Evolutionary conservation across 208 protist genomes (phyloP), one percentile per base, ranked within the genome.

Genomic region (Crithidia bombi): DNA sequence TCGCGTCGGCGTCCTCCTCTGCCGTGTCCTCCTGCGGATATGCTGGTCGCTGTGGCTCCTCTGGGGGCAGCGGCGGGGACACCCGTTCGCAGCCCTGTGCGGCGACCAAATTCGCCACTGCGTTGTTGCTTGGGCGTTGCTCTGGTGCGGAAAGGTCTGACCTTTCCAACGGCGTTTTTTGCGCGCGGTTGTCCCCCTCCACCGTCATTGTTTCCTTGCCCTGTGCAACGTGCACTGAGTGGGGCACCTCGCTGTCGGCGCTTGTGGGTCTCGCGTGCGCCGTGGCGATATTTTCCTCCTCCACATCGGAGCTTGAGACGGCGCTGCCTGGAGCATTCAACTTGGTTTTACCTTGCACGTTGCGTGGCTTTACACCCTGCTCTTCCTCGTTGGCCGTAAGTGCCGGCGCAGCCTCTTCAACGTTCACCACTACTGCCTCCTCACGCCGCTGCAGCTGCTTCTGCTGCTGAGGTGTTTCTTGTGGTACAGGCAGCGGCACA

Each of bases 191-290:
- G n/a, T n/a, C n/a, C 36, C 14, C 21, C 15, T 46, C 49, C 15
- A 6, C 5, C 36, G 49, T 44, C 17, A 23, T 17, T 3, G 26
- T 19, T 26, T 65, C 59, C 32, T 25, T 2, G 1, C 59, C 59
- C 3, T 43, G 59, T 17, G 32, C 44, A 3, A 54, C 59, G 44
- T 65, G 59, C 28, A 65, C 44, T 0, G 59, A 65, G 59, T 65
- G 59, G 19, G 59, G 44, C n/a, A 54, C 59, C 9, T 38, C 59
- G 44, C 59, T 65, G 41, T 54, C n/a, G 17, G 32, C 59, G 59
- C 59, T 65, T 21, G 7, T 26, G 32, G 44, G 30, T 15, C 59
- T 65, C 30, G 59, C 59, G n/a, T 65, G 41, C 32, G 28, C 28
- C 32, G 41, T 19, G 38, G 38, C 23, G 23, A 30, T 9, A 10